phyloP scores from a whole-genome alignment of 106 monocot species.

The Dendrobium catenatum region DNA sequence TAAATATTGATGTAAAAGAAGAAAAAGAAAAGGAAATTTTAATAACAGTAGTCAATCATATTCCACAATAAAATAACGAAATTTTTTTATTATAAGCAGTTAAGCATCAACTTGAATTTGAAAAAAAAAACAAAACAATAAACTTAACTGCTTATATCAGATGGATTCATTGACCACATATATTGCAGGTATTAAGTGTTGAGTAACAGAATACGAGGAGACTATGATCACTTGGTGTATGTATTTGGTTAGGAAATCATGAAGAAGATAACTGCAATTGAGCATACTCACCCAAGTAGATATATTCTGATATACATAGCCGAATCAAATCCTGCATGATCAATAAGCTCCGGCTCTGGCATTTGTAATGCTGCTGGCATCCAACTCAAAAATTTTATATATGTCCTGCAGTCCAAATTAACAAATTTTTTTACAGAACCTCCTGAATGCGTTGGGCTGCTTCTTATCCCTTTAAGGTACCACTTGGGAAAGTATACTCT shows the following conservation, averaged over 20 bases:
- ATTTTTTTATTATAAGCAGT: background rate
- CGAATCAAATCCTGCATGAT: constrained; percentile 91
- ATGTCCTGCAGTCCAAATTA: constrained; percentile 53
- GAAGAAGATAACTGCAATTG: background rate
- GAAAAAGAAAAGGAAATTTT: background rate
- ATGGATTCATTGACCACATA: background rate
- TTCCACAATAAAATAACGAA: background rate
- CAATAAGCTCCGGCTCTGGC: constrained; percentile 85
- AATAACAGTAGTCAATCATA: background rate
- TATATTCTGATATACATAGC: constrained; percentile 78
- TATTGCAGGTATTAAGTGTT: background rate
- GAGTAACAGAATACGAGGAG: background rate
- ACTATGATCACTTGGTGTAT: background rate
- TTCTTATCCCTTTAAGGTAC: constrained; percentile 82
- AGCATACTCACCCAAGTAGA: constrained; percentile 62
- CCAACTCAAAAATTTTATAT: constrained; percentile 80
- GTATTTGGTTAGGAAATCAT: background rate
- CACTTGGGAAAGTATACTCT: constrained; percentile 96
- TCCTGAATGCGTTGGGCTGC: constrained; percentile 52
- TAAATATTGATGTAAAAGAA: background rate
- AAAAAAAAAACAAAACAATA: background rate
- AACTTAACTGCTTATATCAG: background rate
- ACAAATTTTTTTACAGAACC: constrained; percentile 54
- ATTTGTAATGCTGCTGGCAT: constrained; percentile 89
- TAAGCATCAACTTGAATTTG: background rate